Evolutionary conservation across 148 eudicot genomes (phyloP).

Genomic region (Spergularia marina): DNA sequence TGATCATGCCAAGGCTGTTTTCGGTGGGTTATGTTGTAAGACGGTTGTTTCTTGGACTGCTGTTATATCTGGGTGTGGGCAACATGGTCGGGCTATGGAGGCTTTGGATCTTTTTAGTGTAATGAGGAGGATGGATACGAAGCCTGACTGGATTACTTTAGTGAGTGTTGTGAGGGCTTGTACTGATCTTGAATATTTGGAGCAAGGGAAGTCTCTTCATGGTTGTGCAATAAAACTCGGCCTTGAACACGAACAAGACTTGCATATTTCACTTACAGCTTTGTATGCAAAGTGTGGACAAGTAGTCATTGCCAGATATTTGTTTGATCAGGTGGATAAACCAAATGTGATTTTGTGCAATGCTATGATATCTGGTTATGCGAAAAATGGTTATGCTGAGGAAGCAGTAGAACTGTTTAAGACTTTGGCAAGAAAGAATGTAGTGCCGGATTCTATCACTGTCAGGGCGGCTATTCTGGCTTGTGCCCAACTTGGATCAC

Average conservation of each 20-base stretch:
- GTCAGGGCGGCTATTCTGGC: conserved; percentile 47
- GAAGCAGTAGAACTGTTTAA: conserved; percentile 57
- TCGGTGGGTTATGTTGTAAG: conserved; percentile 36
- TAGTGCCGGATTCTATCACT: conserved; percentile 55
- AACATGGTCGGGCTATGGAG: conserved; percentile 54
- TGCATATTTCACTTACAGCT: conserved; percentile 54
- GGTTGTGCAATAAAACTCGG: conserved; percentile 55
- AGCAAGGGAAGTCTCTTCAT: conserved; percentile 60
- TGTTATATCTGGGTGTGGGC: conserved; percentile 59
- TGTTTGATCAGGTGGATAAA: conserved; percentile 46
- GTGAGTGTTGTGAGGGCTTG: conserved; percentile 65
- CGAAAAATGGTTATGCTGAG: conserved; percentile 51
- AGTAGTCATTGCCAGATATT: conserved; percentile 44
- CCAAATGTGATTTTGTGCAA: conserved; percentile 56
- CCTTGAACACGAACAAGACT: conserved; percentile 51
- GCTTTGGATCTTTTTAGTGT: conserved; percentile 45
- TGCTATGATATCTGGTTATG: conserved; percentile 71
- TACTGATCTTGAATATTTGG: conserved; percentile 57
- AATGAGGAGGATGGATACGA: conserved; percentile 42
- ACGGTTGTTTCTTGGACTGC: conserved; percentile 68
- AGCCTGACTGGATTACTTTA: conserved; percentile 57
- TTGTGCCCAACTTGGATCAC: conserved; percentile 57
- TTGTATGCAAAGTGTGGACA: conserved; percentile 71
- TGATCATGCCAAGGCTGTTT: conserved; percentile 44
- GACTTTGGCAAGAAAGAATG: conserved; percentile 35